Percentiles rank a stretch among this genome's conserved stretches.
phyloP scores from a whole-genome alignment of 2,329 filamentous ascomycete genomes.

The Phaeosphaeriaceae sp. region DNA sequence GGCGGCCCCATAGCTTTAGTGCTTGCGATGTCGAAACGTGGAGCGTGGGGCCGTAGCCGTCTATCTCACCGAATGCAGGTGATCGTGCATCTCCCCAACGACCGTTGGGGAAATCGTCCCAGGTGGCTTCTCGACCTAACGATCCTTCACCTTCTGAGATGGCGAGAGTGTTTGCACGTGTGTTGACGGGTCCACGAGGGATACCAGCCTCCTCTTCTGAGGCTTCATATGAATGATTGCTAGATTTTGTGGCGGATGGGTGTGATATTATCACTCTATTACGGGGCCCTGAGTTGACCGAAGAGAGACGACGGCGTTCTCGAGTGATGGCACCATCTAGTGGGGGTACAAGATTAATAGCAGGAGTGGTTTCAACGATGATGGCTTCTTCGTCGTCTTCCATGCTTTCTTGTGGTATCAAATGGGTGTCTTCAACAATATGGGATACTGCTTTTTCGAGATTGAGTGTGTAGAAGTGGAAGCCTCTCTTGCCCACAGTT shows the following conservation, averaged over 20 bases:
- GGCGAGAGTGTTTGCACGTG: constrained; percentile 82
- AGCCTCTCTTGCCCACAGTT: constrained; percentile 62
- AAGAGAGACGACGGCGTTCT: constrained; percentile 70
- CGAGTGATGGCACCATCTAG: constrained; percentile 32
- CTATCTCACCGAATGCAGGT: constrained; percentile 87
- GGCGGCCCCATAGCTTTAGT: constrained; percentile 82
- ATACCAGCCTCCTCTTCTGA: constrained; percentile 78
- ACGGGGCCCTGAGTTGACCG: constrained; percentile 81
- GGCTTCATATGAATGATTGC: constrained; percentile 64
- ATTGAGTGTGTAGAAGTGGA: constrained; percentile 98
- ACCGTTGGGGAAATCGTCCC: constrained; percentile 98
- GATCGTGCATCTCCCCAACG: constrained; percentile 93
- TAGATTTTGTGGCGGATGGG: constrained; percentile 61
- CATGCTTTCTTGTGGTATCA: constrained; percentile 68
- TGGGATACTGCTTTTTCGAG: constrained; percentile 95
- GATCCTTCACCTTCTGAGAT: constrained; percentile 93
- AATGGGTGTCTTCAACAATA: constrained; percentile 81
- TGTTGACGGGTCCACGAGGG: constrained; percentile 74
- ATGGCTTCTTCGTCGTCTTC: constrained; percentile 50
- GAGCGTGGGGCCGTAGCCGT: constrained; percentile 96
- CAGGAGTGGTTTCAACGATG: constrained; percentile 56
- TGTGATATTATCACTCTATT: constrained; percentile 85
- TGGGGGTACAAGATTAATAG: constrained; percentile 38
- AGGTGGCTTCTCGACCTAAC: constrained; percentile 91
- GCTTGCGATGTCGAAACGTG: constrained; percentile 89